Percentiles rank a stretch among this genome's conserved stretches.
Evolutionary conservation across 495 filamentous ascomycete species (phyloP).

Genomic region (Talaromyces wortmannii): DNA sequence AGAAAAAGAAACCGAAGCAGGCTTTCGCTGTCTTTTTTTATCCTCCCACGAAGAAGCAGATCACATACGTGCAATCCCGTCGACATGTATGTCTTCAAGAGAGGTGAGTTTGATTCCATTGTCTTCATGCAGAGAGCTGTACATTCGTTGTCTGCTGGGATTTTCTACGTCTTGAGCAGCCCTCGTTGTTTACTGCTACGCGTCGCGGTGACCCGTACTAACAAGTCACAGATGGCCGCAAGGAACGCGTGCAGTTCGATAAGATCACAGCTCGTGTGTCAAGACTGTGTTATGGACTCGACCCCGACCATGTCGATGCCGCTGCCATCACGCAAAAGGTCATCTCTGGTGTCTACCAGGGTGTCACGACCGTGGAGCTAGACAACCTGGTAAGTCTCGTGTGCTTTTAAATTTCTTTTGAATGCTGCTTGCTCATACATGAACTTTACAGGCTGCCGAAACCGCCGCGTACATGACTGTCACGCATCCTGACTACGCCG

Average conservation of each 20-base stretch:
- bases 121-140: neutral
- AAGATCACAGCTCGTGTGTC: slow-evolving; percentile 99
- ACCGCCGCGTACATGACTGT: slow-evolving; percentile 99
- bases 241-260: slow-evolving; percentile 99
- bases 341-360: slow-evolving; percentile 98
- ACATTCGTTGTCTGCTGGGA: neutral
- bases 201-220: slow-evolving; percentile 16
- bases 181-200: neutral
- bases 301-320: slow-evolving; percentile 93
- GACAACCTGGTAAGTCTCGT: slow-evolving; percentile 78
- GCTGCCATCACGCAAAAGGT: slow-evolving; percentile 98
- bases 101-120: slow-evolving; percentile 41
- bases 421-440: neutral
- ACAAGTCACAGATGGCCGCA: slow-evolving; percentile 74
- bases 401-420: neutral
- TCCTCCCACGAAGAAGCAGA: slow-evolving; percentile 3
- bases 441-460: slow-evolving; percentile 71
- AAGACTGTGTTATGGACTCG: slow-evolving; percentile 92
- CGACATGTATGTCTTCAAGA: slow-evolving; percentile 66
- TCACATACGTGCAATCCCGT: neutral
- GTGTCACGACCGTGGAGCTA: slow-evolving; percentile 90
- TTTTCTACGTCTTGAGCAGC: slow-evolving; percentile 18
- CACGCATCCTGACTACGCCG: slow-evolving; percentile 97
- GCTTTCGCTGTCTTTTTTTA: slow-evolving; percentile 2
- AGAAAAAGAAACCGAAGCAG: too few relatives aligned